Base-by-base conservation (phyloP, 495 filamentous ascomycete species). In the Cudoniella acicularis region DNA sequence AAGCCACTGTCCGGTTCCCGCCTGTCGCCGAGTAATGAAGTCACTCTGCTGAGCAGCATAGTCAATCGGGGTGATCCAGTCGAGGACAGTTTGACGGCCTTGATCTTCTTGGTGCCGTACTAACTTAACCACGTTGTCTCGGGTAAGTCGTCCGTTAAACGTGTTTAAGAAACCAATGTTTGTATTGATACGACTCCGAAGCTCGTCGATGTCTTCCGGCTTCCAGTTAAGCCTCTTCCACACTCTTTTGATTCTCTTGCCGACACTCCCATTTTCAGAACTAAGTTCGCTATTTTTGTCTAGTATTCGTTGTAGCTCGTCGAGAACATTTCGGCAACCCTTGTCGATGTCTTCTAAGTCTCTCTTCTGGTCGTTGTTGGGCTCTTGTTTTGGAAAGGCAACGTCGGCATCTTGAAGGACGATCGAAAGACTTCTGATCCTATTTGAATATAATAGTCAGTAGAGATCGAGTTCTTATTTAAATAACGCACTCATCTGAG, bases 201-300 rank as follows among this genome's bases (percentile, higher is more conserved):
- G 59, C 1, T 69, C 65, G 11, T 52, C 18, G 26, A 71, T 64
- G 26, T 71, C 67, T 16, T 68, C 61, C 8, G 69, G 69, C 27
- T 73, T 64, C 69, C 61, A 69, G 20, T 47, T 69, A 2, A 73
- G 43, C 53, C 64, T 53, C 52, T 71, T 65, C 69, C 70, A 71
- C 24, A 49, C 58, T 49, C 53, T 57, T 23, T 55, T 49, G 11
- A 52, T 25, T 42, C 25, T 62, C 40, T 52, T 52, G 27, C 52
- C 22, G 21, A 62, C n/a, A 18, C 54, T 57, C 30, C 49, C 49
- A 16, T 16, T 4, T 3, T 46, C 27, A 17, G 25, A 57, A 16
- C 36, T 25, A 3, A 62, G 54, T 21, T 62, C 53, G 18, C 18
- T 3, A 52, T 62, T 43, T 17, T 57, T 26, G 24, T 45, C 47